phyloP scores from a whole-genome alignment of 2,329 filamentous ascomycete genomes.

The Pseudogymnoascus sp. region DNA sequence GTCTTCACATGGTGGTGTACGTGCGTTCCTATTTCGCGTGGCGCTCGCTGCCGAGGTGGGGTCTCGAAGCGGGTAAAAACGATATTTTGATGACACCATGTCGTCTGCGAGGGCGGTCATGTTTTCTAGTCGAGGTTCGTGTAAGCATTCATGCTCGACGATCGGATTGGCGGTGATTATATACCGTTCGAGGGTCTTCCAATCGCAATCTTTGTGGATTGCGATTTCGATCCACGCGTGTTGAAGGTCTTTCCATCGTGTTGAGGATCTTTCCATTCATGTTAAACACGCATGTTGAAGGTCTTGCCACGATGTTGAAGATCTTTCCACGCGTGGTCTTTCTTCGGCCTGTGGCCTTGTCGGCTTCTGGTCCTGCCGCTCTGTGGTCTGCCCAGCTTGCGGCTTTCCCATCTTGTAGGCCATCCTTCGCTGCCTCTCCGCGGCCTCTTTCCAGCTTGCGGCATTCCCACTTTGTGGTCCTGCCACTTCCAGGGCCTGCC shows the following conservation, averaged over 20 bases:
- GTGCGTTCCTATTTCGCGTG: neutral
- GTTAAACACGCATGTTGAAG: neutral
- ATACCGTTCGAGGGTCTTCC: neutral
- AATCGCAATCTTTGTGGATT: neutral
- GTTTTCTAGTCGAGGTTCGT: neutral
- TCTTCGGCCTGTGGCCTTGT: neutral
- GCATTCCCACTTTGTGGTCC: neutral
- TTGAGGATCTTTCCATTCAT: neutral
- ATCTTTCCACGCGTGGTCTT: neutral
- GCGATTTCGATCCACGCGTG: neutral
- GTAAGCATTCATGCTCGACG: neutral
- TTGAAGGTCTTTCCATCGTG: neutral
- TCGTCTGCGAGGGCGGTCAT: neutral
- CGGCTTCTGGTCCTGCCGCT: neutral
- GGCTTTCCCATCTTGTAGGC: neutral
- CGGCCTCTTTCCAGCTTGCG: neutral
- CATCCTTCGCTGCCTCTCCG: neutral
- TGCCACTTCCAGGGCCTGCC: neutral
- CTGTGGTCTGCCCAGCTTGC: neutral
- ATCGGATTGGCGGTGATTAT: neutral
- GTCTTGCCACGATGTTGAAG: neutral
- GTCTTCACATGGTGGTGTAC: conserved; percentile 1
- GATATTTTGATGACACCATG: neutral
- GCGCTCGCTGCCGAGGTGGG: neutral
- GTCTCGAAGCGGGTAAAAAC: neutral